Evolutionary conservation across 768 basidiomycete species (phyloP).

Genomic region (Macrolepiota fuliginosa): DNA sequence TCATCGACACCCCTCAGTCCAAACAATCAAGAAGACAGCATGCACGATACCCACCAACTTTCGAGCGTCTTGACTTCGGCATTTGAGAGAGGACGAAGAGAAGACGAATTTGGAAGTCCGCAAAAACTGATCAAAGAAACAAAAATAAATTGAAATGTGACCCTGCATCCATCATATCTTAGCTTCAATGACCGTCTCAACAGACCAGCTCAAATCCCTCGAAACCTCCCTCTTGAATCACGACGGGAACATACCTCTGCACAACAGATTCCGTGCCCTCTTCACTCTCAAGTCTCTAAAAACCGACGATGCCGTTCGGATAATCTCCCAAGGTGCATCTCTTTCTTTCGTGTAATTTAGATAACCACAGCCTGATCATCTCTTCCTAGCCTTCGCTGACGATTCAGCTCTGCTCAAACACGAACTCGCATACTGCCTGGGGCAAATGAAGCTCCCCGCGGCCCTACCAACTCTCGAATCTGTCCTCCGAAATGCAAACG

Average conservation of each 20-base stretch:
- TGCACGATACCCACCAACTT: conserved; percentile 62
- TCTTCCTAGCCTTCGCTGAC: conserved; percentile 70
- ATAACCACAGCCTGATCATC: conserved; percentile 12
- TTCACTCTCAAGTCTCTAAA: conserved; percentile 90
- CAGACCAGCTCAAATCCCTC: conserved; percentile 62
- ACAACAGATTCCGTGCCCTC: conserved; percentile 85
- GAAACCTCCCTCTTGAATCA: conserved; percentile 78
- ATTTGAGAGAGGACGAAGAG: conserved; percentile 41
- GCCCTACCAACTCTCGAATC: conserved; percentile 80
- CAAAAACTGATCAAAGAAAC: conserved; percentile 22
- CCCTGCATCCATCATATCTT: conserved; percentile 13
- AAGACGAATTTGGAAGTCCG: conserved; percentile 46
- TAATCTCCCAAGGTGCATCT: conserved; percentile 77
- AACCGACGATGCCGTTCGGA: conserved; percentile 72
- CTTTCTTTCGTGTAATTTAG: background rate
- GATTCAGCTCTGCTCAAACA: conserved; percentile 91
- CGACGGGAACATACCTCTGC: conserved; percentile 69
- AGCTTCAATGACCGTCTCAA: conserved; percentile 35
- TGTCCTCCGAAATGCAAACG: conserved; percentile 64
- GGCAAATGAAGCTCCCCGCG: conserved; percentile 74
- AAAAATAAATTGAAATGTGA: conserved; percentile 18
- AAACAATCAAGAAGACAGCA: background rate
- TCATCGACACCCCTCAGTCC: background rate
- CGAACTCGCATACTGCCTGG: conserved; percentile 95
- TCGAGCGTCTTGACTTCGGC: conserved; percentile 88